phyloP scores from a whole-genome alignment of 2,329 filamentous ascomycete genomes.

The Diaporthe aspalathi region DNA sequence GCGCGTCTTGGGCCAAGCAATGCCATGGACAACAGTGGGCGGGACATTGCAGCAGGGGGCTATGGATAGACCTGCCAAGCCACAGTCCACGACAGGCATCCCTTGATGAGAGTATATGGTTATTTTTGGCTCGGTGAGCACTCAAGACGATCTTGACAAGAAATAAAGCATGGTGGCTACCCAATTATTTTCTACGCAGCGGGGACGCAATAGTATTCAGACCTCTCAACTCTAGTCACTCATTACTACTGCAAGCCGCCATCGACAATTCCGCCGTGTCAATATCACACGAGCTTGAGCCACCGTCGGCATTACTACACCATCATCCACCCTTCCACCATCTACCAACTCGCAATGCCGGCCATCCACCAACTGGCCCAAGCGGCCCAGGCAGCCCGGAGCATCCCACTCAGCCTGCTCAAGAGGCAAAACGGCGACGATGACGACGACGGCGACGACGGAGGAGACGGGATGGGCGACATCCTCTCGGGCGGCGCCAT shows the following conservation, averaged over 20 bases:
- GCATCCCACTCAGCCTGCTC: not conserved
- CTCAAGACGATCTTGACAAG: not conserved
- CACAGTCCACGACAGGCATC: constrained; percentile 8
- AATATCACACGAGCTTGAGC: too few species aligned
- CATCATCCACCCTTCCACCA: not conserved
- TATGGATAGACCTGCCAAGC: constrained; percentile 12
- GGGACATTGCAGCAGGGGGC: constrained; percentile 15
- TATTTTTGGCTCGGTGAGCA: not conserved
- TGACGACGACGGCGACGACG: constrained; percentile 7
- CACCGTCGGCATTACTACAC: not conserved
- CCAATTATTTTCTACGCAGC: not conserved
- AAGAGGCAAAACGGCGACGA: not conserved
- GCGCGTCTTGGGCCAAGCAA: not conserved
- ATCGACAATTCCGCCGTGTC: too few species aligned
- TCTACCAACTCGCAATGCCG: not conserved
- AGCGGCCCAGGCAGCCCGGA: not conserved
- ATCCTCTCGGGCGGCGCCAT: constrained; percentile 11
- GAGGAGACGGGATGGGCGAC: constrained; percentile 6
- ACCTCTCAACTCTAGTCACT: constrained; percentile 5
- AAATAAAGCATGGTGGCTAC: constrained; percentile 10
- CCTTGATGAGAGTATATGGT: not conserved
- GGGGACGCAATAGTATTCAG: not conserved
- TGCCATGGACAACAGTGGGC: not conserved
- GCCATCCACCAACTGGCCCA: constrained; percentile 1
- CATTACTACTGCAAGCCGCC: not conserved